Evolutionary conservation across 768 basidiomycete species (phyloP), one percentile per base, ranked within the genome.

Genomic region (Cytidiella melzeri): DNA sequence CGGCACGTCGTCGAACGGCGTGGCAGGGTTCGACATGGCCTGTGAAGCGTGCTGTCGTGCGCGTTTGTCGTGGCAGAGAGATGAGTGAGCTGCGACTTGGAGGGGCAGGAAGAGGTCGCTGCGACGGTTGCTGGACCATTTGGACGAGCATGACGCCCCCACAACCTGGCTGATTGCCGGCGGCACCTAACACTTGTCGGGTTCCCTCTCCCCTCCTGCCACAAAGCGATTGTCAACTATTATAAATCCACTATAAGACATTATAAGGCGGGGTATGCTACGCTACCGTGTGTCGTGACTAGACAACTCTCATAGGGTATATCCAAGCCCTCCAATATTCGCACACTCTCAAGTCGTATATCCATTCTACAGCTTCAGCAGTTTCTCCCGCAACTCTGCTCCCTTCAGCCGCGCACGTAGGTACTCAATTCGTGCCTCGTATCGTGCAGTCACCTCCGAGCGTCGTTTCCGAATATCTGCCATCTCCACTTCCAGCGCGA

Each of bases 381-480:
- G 66, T 63, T 88, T 87, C 70, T 92, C 90, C 54, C 85, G 86
- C 59, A 92, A 63, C 67, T 90, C 84, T 1, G 87, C 89, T 18
- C 85, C 84, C 67, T 89, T 90, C 61, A 92, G 62, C 67, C 86
- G 84, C 30, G 89, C 89, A 28, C 84, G 78, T 57, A 92, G 68
- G 61, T 87, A 92, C 54, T 89, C 87, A 60, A 92, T 63, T 41
- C 88, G 80, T 27, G 76, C 76, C 48, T 86, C 83, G 58, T 92
- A 92, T 56, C 87, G 76, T 55, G 68, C 71, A 27, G 74, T 75
- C 25, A 92, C 85, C 58, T 89, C 87, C 47, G 77, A 80, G 30
- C 85, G 71, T 54, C 86, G 73, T 53, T 77, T 64, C 47, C 83
- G 77, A 50, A 92, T 82, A 47, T 87, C 86, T 12, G 73, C 72